Evolutionary conservation across 2,329 filamentous ascomycete species (phyloP), one percentile per base, ranked within the genome.

Genomic region (Plectosphaerella sp.): DNA sequence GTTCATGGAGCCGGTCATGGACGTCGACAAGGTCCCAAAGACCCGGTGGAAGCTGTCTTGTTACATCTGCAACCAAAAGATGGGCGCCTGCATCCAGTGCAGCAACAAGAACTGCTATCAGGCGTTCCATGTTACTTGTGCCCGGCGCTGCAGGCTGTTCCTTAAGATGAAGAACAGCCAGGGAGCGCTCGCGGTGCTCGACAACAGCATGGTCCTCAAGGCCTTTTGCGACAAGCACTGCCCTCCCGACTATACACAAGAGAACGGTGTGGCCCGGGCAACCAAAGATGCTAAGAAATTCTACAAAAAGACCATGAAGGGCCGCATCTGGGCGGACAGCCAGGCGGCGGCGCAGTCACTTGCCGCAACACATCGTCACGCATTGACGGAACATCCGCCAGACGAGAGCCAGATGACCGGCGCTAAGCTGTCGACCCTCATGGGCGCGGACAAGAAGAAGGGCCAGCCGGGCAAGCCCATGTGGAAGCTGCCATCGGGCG

Each of bases 11-110:
- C 94, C 94, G 1, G 91, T 99, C 48, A 95, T 94, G 77, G 94
- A 97, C 61, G 90, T 99, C 36, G 94, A 99, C 67, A 97, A 97
- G 69, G 93, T 99, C 3, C 94, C 94, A 1, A 94, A 91, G 66
- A 92, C 87, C 55, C 83, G 94, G 56, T 99, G 94, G 94, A 95
- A 89, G 67, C 75, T 97, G 64, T 86, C 83, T 41, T 99, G 94
- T 72, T 99, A 99, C 68, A 95, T 99, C 52, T 99, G 94, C 72
- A 88, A 91, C 59, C 94, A 99, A 71, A 88, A 87, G 62, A 99
- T 99, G 94, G 94, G 94, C 20, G 93, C 94, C 41, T 97, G 93
- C 69, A 97, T 99, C 55, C 94, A 99, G 69, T 99, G 94, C 69
- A 91, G 92, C 55, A 97, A 97, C 74, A 97, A 97, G 71, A 90